phyloP scores from a whole-genome alignment of 2,329 filamentous ascomycete species.

The Fusarium sacchari region DNA sequence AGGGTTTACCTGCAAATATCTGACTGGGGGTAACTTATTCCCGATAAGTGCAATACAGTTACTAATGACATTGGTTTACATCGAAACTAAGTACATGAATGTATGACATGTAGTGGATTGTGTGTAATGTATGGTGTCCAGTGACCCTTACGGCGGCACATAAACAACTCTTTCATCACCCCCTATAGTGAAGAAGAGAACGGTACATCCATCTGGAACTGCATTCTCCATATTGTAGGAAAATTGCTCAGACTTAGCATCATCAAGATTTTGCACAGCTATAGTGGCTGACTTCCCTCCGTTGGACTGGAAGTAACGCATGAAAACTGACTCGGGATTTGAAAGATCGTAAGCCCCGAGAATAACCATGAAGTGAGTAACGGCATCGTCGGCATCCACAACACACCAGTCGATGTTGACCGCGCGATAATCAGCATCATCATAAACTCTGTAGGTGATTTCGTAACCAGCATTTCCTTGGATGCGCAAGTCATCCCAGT shows the following conservation, averaged over 20 bases:
- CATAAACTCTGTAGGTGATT: background rate
- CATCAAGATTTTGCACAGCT: background rate
- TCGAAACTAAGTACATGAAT: background rate
- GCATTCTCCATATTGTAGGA: background rate
- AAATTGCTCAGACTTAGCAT: background rate
- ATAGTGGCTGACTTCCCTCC: background rate
- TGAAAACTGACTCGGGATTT: background rate
- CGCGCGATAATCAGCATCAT: background rate
- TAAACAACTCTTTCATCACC: background rate
- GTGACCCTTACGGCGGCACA: background rate
- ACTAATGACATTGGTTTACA: background rate
- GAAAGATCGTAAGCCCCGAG: background rate
- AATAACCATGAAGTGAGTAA: background rate
- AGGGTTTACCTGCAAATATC: background rate
- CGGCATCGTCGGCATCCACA: background rate
- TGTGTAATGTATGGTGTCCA: background rate
- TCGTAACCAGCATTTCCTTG: background rate
- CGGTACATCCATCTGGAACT: background rate
- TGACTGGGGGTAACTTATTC: fast-evolving
- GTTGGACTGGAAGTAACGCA: background rate
- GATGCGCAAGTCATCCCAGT: background rate
- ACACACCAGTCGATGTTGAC: background rate
- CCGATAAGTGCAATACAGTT: fast-evolving
- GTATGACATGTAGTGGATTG: background rate
- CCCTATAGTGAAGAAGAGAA: background rate